Conservation (phyloP, 805 yeast species). For the Ogataea trehalophila region DNA sequence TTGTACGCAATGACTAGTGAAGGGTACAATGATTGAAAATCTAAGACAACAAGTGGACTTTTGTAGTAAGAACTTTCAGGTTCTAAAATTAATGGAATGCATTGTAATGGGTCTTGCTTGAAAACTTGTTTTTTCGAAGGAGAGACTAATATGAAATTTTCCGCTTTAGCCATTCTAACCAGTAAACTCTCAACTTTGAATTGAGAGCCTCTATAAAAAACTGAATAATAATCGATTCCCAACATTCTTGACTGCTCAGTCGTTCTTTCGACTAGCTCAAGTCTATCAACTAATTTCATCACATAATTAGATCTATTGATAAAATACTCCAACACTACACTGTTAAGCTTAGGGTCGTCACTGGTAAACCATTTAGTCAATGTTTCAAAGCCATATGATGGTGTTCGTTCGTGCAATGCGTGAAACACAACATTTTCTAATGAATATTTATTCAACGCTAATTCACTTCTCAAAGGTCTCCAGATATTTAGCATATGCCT, state of each 20-base stretch:
- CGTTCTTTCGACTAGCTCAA: conserved; percentile 64
- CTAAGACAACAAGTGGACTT: conserved; percentile 84
- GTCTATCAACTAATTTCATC: conserved; percentile 46
- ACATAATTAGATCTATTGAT: conserved; percentile 40
- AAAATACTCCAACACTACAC: conserved; percentile 43
- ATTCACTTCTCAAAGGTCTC: conserved; percentile 64
- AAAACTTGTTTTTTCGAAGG: conserved; percentile 81
- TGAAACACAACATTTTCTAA: conserved; percentile 74
- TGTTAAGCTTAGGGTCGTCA: conserved; percentile 17
- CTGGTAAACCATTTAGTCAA: conserved; percentile 44
- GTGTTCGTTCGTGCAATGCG: conserved; percentile 60
- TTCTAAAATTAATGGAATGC: conserved; percentile 89
- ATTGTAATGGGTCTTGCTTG: conserved; percentile 78
- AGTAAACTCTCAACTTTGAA: conserved; percentile 87
- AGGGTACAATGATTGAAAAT: conserved; percentile 92
- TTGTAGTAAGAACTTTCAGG: conserved; percentile 82
- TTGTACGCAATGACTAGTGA: conserved; percentile 89
- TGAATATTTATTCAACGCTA: conserved; percentile 62
- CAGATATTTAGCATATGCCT: conserved; percentile 82
- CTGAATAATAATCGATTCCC: conserved; percentile 88
- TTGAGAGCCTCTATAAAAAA: conserved; percentile 88
- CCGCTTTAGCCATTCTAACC: conserved; percentile 68
- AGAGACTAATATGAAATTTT: conserved; percentile 66
- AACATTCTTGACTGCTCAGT: conserved; percentile 80
- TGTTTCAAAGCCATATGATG: conserved; percentile 47